Evolutionary conservation across 495 filamentous ascomycete species (phyloP), one percentile per base, ranked within the genome.

Genomic region (Annulohypoxylon stygium): DNA sequence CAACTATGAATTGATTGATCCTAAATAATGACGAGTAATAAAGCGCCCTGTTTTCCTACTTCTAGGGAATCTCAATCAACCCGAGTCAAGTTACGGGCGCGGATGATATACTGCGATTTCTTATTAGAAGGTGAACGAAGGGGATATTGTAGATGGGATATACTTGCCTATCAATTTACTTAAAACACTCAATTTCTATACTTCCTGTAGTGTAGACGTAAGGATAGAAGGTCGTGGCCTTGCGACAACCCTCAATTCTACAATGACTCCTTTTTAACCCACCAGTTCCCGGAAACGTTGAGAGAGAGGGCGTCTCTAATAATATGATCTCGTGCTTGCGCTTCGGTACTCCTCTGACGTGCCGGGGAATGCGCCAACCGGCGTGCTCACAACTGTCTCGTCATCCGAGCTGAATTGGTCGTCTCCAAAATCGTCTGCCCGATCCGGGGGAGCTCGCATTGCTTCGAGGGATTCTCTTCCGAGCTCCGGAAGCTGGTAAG

Each of bases 401-500:
- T 83, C 85, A 58, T 86, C 86, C 0, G 85, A 87, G 65, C 83
- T 85, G 26, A 65, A 54, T 53, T 83, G 78, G 25, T 71, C 69
- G n/a, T 71, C 81, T 30, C 48, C 62, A 60, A 72, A 83, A 76
- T 89, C 81, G 82, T 90, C 90, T 0, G 80, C 79, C 18, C 82
- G 80, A 50, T 85, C 86, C 16, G 84, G 83, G 1, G 83, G 81
- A 37, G 71, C 78, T 47, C 81, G 78, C 84, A 85, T 91, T 64
- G 65, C 87, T 78, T 73, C 83, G 41, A 95, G 76, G 2, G 84
- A 81, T 12, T 89, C 86, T 1, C 83, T 79, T 20, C 89, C 89
- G 14, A 95, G 76, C 10, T 80, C 75, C 0, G 88, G 88, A 1
- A 86, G 88, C 16, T 86, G 83, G 70, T 87, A 95, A 0, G 84